These are phyloP conservation scores for Cytospora paraplurivora DNA, from an alignment of 2,329 filamentous ascomycete species.

Conservation along the genomic window DNA sequence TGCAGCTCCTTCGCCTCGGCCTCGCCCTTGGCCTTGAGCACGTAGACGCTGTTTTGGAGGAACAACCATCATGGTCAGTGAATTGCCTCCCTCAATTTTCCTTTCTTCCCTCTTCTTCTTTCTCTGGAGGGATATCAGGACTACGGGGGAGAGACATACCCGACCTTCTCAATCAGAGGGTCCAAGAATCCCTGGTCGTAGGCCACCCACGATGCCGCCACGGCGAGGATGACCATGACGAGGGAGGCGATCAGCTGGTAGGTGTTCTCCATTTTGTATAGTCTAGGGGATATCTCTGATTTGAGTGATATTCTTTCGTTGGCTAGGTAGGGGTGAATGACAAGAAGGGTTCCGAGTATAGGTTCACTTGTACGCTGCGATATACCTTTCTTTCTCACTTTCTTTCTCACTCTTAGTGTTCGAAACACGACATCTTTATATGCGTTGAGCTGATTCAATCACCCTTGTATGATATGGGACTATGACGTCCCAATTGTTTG, in stretches of 20 bases:
- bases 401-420: too few relatives aligned
- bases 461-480: background rate
- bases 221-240: constrained; percentile 34
- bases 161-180: constrained; percentile 42
- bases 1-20: constrained; percentile 44
- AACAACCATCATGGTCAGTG: constrained; percentile 1
- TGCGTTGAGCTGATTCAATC: background rate
- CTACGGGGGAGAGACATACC: constrained; percentile 27
- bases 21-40: constrained; percentile 46
- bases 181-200: constrained; percentile 44
- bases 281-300: background rate
- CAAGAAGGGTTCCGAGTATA: too few relatives aligned
- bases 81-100: background rate
- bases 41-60: constrained; percentile 32
- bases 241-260: constrained; percentile 35
- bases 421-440: too few relatives aligned
- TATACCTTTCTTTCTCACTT: too few relatives aligned
- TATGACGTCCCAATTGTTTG: constrained; percentile 19
- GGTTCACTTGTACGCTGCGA: too few relatives aligned
- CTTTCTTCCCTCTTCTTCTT: background rate
- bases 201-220: constrained; percentile 39
- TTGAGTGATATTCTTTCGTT: too few relatives aligned
- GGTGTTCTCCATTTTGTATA: constrained; percentile 25
- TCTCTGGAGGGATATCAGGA: background rate
- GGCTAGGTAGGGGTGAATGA: background rate